Evolutionary conservation across 768 basidiomycete genomes (phyloP).

Genomic region (Floccularia luteovirens): DNA sequence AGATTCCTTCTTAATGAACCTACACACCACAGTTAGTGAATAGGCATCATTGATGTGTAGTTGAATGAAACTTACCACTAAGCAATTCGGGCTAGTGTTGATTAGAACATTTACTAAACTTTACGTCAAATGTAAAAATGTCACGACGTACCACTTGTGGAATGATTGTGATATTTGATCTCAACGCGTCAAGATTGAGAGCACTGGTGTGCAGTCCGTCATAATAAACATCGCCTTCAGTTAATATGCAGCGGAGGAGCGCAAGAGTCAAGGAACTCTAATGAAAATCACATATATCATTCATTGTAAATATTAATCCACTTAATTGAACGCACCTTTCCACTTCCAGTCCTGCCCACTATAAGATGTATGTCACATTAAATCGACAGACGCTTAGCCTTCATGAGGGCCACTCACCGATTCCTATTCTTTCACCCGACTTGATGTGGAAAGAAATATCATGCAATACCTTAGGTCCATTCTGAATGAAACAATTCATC

Average conservation of each 20-base stretch:
- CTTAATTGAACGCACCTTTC: slow-evolving; percentile 27
- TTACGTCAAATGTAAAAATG: not conserved
- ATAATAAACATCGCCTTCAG: slow-evolving; percentile 41
- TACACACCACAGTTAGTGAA: not conserved
- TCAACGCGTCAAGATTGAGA: slow-evolving; percentile 44
- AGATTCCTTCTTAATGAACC: slow-evolving; percentile 45
- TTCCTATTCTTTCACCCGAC: slow-evolving; percentile 46
- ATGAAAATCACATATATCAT: not conserved
- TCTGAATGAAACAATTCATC: slow-evolving; percentile 4
- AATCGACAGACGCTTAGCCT: not conserved
- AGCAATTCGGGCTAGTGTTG: slow-evolving; percentile 31
- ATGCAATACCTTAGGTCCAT: slow-evolving; percentile 41
- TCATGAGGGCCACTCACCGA: slow-evolving; percentile 19
- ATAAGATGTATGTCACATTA: not conserved
- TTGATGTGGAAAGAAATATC: slow-evolving; percentile 38
- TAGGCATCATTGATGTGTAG: not conserved
- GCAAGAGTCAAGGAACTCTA: slow-evolving; percentile 44
- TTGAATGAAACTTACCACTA: slow-evolving; percentile 10
- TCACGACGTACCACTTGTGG: slow-evolving; percentile 28
- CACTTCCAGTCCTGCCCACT: slow-evolving; percentile 32
- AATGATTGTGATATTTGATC: slow-evolving; percentile 49
- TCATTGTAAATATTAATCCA: too few species aligned
- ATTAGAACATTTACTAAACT: not conserved
- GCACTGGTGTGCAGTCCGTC: slow-evolving; percentile 37
- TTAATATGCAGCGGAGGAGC: slow-evolving; percentile 44